Percentiles rank a stretch among this genome's conserved stretches.
Conservation (phyloP, 2,329 filamentous ascomycete genomes). For the Trichoderma asperellum region DNA sequence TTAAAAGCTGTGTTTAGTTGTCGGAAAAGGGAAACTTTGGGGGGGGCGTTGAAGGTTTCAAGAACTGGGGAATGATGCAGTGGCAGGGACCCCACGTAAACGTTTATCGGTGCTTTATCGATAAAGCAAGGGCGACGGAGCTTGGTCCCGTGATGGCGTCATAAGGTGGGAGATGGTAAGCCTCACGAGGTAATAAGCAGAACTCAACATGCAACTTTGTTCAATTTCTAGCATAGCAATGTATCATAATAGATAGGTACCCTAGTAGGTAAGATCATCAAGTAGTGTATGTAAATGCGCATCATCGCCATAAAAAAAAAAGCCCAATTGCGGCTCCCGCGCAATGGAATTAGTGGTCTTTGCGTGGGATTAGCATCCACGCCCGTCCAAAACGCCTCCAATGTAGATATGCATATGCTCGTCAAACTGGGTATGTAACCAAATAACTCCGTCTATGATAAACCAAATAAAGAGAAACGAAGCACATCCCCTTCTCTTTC, state of each 20-base stretch:
- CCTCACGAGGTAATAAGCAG: not conserved
- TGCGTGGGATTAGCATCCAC: not conserved
- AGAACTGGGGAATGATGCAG: not conserved
- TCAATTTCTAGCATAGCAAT: not conserved
- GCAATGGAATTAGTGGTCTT: not conserved
- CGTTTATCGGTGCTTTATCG: slow-evolving; percentile 7
- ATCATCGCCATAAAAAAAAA: not conserved
- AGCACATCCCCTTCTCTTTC: not conserved
- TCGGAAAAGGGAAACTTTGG: not conserved
- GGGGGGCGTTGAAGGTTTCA: slow-evolving; percentile 3
- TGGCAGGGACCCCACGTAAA: slow-evolving; percentile 18
- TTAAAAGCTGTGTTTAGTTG: not conserved
- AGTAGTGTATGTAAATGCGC: not conserved
- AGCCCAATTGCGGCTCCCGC: too few relatives aligned
- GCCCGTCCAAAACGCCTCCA: slow-evolving; percentile 4
- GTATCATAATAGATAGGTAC: not conserved
- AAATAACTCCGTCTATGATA: slow-evolving; percentile 11
- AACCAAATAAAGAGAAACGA: not conserved
- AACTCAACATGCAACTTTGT: not conserved
- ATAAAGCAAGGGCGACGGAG: slow-evolving; percentile 7
- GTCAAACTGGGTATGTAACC: slow-evolving; percentile 17
- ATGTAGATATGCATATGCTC: not conserved
- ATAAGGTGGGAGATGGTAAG: not conserved
- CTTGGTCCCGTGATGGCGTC: slow-evolving; percentile 11
- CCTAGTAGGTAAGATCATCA: not conserved